Percentiles rank a stretch among this genome's conserved stretches.
phyloP scores from a whole-genome alignment of 306 rosid genomes.

The Sindora glabra region DNA sequence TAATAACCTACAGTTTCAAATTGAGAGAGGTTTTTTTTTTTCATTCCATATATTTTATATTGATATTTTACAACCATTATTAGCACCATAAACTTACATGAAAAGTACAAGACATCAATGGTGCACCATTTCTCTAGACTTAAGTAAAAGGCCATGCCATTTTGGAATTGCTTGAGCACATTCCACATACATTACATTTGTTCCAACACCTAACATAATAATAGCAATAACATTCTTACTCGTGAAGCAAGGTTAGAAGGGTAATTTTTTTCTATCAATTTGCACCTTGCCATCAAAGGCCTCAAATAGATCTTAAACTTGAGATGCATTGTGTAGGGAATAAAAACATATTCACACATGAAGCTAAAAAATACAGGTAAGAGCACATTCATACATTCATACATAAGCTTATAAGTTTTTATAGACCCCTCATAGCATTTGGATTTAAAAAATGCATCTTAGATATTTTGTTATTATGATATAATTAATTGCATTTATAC shows the following conservation, averaged over 20 bases:
- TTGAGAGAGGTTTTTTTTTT: neutral
- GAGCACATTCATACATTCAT: too few relatives aligned
- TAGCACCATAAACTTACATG: neutral
- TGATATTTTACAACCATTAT: neutral
- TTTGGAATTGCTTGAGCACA: conserved; percentile 86
- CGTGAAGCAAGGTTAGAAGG: conserved; percentile 43
- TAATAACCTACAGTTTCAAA: conserved; percentile 51
- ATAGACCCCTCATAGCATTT: too few relatives aligned
- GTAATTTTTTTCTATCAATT: too few relatives aligned
- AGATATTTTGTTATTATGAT: too few relatives aligned
- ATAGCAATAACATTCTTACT: conserved; percentile 67
- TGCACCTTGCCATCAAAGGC: too few relatives aligned
- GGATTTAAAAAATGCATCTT: too few relatives aligned
- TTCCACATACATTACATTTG: conserved; percentile 88
- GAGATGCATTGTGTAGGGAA: too few relatives aligned
- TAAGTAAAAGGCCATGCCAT: conserved; percentile 79
- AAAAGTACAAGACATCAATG: neutral
- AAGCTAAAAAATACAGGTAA: too few relatives aligned
- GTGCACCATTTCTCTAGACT: conserved; percentile 85
- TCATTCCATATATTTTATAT: neutral
- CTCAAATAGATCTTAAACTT: too few relatives aligned
- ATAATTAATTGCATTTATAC: too few relatives aligned
- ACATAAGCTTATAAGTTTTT: too few relatives aligned
- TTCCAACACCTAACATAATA: conserved; percentile 85
- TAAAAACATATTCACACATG: too few relatives aligned